Base-by-base conservation (phyloP, 148 eudicot genomes). In the Chenopodium album region DNA sequence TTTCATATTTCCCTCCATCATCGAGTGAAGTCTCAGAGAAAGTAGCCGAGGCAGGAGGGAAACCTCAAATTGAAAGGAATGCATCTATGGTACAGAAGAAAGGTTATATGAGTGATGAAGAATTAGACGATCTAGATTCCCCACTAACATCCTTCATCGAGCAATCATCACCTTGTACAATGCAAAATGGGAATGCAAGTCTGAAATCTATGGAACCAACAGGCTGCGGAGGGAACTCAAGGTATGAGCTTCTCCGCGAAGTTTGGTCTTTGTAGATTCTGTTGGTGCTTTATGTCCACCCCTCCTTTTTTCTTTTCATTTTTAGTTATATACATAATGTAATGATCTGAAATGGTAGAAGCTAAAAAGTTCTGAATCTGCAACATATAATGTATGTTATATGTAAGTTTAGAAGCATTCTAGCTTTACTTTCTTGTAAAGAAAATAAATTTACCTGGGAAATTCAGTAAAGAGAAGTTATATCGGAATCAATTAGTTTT, bases 71-170 rank as follows among this genome's bases (percentile, higher is more conserved):
- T 48, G 83, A 84, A 37, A 88, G 91, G 78, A 92, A 84, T 29
- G 88, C 88, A 65, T 90, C 95, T n/a, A 75, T 82, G 80, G 82
- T 87, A 47, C 97, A 90, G 85, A 90, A 87, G 81, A 95, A 93
- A 77, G 98, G 97, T 47, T 95, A 93, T 76, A 92, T 97, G 5
- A 93, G 98, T 19, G 97, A 95, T 71, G 98, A 93, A 44, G 98
- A 95, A 71, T 86, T 95, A 75, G 94, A 93, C 14, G 90, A 92
- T 82, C 83, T 95, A 6, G 91, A 91, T 80, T 93, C 89, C 66
- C 91, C 94, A 59, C 74, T 93, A 17, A 64, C 88, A 59, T 88
- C 90, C 16, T 78, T 91, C 59, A 75, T 89, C 7, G 89, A 90
- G 70, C 92, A 87, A 32, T 60, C 87, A 13, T 87, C 87, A 17